phyloP scores from a whole-genome alignment of 805 yeast genomes.

The Phaffomyces thermotolerans region DNA sequence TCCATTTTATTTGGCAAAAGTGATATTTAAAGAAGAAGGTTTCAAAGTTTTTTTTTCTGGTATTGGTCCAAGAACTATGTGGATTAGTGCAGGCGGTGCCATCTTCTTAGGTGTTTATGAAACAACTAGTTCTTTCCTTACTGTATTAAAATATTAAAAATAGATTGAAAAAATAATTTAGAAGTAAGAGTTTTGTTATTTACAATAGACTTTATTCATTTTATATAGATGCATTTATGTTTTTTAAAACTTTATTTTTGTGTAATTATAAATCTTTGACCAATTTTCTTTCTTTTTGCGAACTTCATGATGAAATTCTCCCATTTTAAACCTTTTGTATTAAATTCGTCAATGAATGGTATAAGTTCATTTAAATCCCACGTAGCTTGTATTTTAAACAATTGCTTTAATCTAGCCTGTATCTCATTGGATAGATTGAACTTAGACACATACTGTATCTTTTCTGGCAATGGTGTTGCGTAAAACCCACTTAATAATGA shows the following conservation, averaged over 20 bases:
- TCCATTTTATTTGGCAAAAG: constrained; percentile 38
- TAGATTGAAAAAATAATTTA: not conserved
- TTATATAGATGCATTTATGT: not conserved
- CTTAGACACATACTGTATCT: constrained; percentile 48
- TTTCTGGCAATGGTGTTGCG: constrained; percentile 37
- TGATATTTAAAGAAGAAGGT: constrained; percentile 69
- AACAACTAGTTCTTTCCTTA: constrained; percentile 24
- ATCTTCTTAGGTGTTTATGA: constrained; percentile 94
- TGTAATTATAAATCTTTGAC: constrained; percentile 32
- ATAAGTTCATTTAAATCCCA: constrained; percentile 59
- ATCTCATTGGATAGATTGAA: constrained; percentile 42
- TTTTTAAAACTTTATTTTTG: constrained; percentile 12
- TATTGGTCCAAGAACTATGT: constrained; percentile 89
- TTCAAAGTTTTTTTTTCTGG: constrained; percentile 67
- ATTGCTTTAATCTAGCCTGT: constrained; percentile 38
- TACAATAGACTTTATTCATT: not conserved
- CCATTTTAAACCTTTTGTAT: constrained; percentile 42
- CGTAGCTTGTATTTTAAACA: constrained; percentile 45
- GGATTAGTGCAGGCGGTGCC: constrained; percentile 99
- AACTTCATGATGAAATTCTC: constrained; percentile 57
- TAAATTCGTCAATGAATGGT: constrained; percentile 58
- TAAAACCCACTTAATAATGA: constrained; percentile 48
- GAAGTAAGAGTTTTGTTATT: not conserved
- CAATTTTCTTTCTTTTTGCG: constrained; percentile 46
- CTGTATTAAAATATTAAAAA: constrained; percentile 1